Conservation (phyloP, 164 flowering plant genomes). For the Nymphaea colorata region DNA sequence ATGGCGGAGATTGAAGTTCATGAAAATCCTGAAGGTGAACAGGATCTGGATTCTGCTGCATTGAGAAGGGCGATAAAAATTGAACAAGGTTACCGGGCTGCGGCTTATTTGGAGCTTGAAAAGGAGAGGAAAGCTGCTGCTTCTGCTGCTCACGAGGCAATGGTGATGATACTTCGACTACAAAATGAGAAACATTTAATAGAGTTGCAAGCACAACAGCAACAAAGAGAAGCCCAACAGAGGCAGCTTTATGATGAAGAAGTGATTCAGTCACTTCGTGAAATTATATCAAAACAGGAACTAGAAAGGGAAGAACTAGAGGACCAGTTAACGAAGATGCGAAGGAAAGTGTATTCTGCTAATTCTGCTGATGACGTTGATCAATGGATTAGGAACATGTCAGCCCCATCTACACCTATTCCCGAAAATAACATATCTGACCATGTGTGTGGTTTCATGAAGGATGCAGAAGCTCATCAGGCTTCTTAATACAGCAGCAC, state of each 20-base stretch:
- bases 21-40: background rate
- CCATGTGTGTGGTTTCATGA: no score
- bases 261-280: conserved; percentile 36
- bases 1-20: background rate
- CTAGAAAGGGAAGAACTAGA: conserved; percentile 26
- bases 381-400: no score
- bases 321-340: conserved; percentile 17
- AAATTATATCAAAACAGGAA: conserved; percentile 34
- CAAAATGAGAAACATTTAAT: conserved; percentile 51
- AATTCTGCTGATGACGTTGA: no score
- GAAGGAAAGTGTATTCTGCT: no score
- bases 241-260: conserved; percentile 40
- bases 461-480: no score
- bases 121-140: conserved; percentile 68
- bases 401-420: no score
- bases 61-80: conserved; percentile 35
- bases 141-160: conserved; percentile 60
- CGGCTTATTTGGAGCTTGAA: conserved; percentile 45
- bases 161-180: conserved; percentile 59
- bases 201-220: conserved; percentile 34
- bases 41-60: background rate
- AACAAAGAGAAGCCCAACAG: conserved; percentile 39
- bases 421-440: no score
- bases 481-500: no score
- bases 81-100: conserved; percentile 27